Base-by-base conservation (phyloP, 257 asterid species). In the Perilla frutescens region DNA sequence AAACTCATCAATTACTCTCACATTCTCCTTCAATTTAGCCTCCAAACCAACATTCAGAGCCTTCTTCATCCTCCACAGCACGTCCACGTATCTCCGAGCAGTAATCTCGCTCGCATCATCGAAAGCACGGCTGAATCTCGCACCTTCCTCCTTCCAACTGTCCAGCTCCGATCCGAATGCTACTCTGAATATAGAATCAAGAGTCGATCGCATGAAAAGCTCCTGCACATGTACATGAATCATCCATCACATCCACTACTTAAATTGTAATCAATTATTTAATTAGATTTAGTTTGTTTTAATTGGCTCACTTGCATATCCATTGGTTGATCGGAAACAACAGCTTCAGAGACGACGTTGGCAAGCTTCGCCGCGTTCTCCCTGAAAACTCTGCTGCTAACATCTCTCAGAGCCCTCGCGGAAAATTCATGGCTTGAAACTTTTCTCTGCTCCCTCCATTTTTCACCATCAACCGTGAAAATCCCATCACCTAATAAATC, bases 401-500 rank as follows among this genome's bases (percentile, higher is more conserved):
- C 79, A 71, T 91, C 91, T 81, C 90, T 89, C 51, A 87, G 43
- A 12, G 79, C 87, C 73, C 84, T 78, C 0, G 91, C 75, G 5
- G 92, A 91, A 77, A 91, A 91, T 67, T 91, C 92, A 39, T 69
- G 71, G 83, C 97, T 91, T 2, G 91, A 73, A n/a, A 86, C 61
- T 76, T 86, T 89, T 76, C 96, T 82, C 85, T 87, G 95, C 50
- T 87, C 77, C 32, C 84, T 71, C 97, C 96, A 91, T 73, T 85
- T 86, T 1, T 87, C 89, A 8, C 92, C 96, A 68, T 91, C 97
- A 14, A 91, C 94, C 0, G 89, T 13, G 79, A 91, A 91, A 68
- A 91, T 91, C 8, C 96, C 97, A 29, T 89, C 94, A 0, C 97
- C 96, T 58, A 91, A 63, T 62, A 91, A 78, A 47, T 86, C 90